These are phyloP conservation scores for Wickerhamomyces rabaulensis DNA, from an alignment of 805 yeast genomes.

Conservation along the genomic window DNA sequence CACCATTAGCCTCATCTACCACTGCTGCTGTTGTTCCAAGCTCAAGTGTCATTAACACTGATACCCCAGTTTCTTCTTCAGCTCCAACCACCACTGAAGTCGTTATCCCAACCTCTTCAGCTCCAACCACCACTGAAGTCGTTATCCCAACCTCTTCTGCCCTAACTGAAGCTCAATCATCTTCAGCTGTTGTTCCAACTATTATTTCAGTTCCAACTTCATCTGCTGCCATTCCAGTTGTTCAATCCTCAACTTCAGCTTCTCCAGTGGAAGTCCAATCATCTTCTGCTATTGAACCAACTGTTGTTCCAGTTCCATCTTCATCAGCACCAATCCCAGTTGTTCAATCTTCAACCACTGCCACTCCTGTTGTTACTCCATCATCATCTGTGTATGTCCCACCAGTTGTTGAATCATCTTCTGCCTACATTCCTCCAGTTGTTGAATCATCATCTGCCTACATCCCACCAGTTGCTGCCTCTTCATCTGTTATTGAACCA, in stretches of 20 bases:
- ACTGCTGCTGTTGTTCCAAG: background rate
- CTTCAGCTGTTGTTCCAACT: background rate
- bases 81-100: background rate
- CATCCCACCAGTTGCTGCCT: background rate
- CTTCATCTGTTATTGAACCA: background rate
- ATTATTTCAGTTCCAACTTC: background rate
- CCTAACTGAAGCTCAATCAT: background rate
- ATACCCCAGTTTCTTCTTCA: background rate
- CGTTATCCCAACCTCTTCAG: background rate
- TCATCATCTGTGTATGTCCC: background rate
- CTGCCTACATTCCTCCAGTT: background rate
- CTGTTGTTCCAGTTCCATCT: background rate
- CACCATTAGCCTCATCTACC: background rate
- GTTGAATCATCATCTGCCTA: background rate
- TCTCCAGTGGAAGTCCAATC: background rate
- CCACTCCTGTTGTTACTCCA: background rate
- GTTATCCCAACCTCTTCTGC: background rate
- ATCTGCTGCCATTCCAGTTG: conserved; percentile 1
- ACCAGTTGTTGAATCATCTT: background rate
- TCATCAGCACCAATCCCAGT: background rate
- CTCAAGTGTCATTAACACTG: background rate
- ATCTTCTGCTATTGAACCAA: background rate
- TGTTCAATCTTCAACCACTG: background rate
- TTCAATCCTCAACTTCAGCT: background rate
- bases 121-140: background rate